Percentiles rank a stretch among this genome's conserved stretches.
Evolutionary conservation across 2,329 filamentous ascomycete species (phyloP).

Genomic region (Pseudogymnoascus sp.): DNA sequence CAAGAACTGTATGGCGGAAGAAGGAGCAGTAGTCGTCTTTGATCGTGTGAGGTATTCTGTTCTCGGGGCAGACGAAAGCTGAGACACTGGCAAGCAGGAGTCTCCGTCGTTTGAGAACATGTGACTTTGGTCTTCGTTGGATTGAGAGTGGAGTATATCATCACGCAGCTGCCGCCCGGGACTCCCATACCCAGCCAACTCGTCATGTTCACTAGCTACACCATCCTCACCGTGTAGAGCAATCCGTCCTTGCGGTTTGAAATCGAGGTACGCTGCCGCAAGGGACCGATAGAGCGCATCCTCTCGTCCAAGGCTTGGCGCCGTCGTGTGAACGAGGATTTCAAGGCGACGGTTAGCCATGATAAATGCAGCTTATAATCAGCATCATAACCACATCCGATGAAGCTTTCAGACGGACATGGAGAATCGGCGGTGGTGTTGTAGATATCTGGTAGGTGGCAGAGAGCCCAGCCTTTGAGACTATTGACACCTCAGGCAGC

Average conservation of each 20-base stretch:
- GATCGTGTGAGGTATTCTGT: slow-evolving; percentile 2
- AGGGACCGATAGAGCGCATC: slow-evolving; percentile 27
- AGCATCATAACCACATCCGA: background rate
- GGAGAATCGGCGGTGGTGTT: background rate
- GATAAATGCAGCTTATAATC: background rate
- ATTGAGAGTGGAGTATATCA: slow-evolving; percentile 14
- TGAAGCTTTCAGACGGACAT: background rate
- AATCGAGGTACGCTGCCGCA: slow-evolving; percentile 25
- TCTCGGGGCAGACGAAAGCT: background rate
- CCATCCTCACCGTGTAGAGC: slow-evolving; percentile 10
- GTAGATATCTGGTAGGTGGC: background rate
- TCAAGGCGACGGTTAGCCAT: slow-evolving; percentile 17
- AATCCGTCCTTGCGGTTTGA: slow-evolving; percentile 18
- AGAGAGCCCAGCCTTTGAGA: no score
- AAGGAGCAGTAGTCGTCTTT: background rate
- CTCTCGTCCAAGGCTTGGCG: slow-evolving; percentile 25
- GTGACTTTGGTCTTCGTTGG: slow-evolving; percentile 17
- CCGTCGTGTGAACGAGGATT: slow-evolving; percentile 27
- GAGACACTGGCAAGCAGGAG: background rate
- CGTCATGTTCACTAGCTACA: slow-evolving; percentile 25
- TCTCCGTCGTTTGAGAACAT: slow-evolving; percentile 4
- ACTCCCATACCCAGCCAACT: slow-evolving; percentile 37
- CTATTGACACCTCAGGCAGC: no score
- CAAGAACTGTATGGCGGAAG: slow-evolving; percentile 2
- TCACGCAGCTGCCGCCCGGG: slow-evolving; percentile 29